Evolutionary conservation across 192 early-diverging fungal genomes (phyloP).

Genomic region (Coemansia furcata): DNA sequence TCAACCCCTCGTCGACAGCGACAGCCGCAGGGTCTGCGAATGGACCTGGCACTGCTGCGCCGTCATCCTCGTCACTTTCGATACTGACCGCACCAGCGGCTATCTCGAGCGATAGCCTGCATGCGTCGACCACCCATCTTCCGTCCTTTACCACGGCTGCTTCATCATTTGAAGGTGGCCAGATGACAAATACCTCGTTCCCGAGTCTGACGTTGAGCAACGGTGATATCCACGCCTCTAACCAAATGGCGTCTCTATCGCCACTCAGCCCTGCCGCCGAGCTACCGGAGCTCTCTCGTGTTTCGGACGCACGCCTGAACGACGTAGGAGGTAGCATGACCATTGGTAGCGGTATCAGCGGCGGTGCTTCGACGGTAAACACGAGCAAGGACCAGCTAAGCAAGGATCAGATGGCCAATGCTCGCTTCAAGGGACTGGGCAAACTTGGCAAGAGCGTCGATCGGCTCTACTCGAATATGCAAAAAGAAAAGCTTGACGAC

Average conservation of each 20-base stretch:
- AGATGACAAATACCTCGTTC: conserved; percentile 29
- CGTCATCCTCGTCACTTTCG: conserved; percentile 5
- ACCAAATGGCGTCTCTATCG: conserved; percentile 24
- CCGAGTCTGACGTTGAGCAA: conserved; percentile 39
- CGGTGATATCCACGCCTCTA: conserved; percentile 21
- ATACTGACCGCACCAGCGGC: conserved; percentile 17
- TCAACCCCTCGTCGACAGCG: conserved; percentile 8
- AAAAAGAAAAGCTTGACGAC: conserved; percentile 54
- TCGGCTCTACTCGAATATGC: conserved; percentile 51
- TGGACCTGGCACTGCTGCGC: background rate
- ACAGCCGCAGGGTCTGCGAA: background rate
- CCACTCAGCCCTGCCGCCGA: conserved; percentile 42
- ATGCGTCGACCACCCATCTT: conserved; percentile 32
- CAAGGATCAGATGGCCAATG: conserved; percentile 50
- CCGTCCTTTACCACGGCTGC: conserved; percentile 12
- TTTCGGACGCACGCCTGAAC: conserved; percentile 21
- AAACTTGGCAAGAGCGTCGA: conserved; percentile 56
- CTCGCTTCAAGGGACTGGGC: conserved; percentile 47
- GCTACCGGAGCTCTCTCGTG: conserved; percentile 17
- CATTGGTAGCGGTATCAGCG: conserved; percentile 12
- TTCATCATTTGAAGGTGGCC: conserved; percentile 14
- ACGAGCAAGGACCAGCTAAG: conserved; percentile 34
- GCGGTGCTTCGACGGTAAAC: conserved; percentile 10
- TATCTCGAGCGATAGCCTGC: conserved; percentile 36
- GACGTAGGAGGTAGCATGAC: conserved; percentile 7